A percentile compares a stretch with the other conserved stretches of the same genome.
phyloP scores from a whole-genome alignment of 129 eudicot species.

The Erigeron canadensis region DNA sequence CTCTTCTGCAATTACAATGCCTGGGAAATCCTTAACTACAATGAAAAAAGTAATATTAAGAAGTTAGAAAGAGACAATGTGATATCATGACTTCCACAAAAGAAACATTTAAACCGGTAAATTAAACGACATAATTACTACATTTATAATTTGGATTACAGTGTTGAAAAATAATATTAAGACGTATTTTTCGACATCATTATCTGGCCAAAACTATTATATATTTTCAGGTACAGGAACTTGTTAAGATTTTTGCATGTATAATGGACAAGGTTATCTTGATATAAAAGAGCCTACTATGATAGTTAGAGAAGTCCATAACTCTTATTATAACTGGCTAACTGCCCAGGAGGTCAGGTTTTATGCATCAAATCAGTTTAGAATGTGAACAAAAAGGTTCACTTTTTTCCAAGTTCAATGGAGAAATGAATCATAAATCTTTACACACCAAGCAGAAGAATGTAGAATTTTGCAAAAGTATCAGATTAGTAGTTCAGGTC shows the following conservation, averaged over 20 bases:
- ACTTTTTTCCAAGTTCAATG: background rate
- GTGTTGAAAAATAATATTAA: no score
- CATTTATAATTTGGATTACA: no score
- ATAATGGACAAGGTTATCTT: background rate
- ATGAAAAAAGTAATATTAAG: conserved; percentile 5
- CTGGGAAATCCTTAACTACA: conserved; percentile 79
- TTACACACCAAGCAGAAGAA: no score
- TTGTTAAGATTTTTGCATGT: conserved; percentile 17
- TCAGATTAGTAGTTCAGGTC: background rate
- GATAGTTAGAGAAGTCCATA: background rate
- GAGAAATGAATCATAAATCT: no score
- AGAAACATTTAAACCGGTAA: background rate
- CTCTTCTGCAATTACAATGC: conserved; percentile 85
- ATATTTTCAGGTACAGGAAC: background rate
- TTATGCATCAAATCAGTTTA: background rate
- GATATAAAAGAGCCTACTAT: background rate
- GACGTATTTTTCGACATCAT: no score
- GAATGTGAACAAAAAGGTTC: background rate
- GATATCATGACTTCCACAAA: conserved; percentile 9
- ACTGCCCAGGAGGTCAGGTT: background rate
- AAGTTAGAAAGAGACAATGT: background rate
- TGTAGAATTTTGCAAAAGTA: background rate
- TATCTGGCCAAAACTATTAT: background rate
- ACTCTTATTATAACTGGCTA: background rate
- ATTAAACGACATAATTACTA: background rate